phyloP scores from a whole-genome alignment of 2,329 filamentous ascomycete species.

The Exophiala aquamarina region DNA sequence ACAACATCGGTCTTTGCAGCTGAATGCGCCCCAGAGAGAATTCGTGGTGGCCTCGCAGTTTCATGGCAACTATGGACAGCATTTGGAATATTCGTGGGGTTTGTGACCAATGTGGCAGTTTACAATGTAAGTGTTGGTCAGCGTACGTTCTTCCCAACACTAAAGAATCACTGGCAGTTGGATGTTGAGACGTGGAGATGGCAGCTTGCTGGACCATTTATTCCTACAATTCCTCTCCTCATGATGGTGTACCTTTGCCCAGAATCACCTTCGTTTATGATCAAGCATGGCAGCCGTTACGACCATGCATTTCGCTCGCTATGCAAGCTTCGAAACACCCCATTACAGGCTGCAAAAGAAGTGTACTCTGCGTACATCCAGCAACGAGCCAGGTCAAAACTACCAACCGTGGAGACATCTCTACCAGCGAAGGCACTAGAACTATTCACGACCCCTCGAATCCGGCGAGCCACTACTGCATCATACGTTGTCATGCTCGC shows the following conservation, averaged over 20 bases:
- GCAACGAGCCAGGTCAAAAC: constrained; percentile 44
- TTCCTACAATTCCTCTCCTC: constrained; percentile 63
- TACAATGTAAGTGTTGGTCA: constrained; percentile 46
- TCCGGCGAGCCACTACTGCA: constrained; percentile 32
- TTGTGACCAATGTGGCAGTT: constrained; percentile 63
- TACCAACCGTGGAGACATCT: background rate
- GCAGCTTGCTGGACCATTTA: constrained; percentile 64
- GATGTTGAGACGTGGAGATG: constrained; percentile 62
- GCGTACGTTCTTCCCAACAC: background rate
- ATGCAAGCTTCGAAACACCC: constrained; percentile 56
- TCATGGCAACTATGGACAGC: constrained; percentile 54
- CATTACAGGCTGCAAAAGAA: constrained; percentile 57
- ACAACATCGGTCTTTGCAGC: constrained; percentile 51
- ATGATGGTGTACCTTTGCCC: constrained; percentile 61
- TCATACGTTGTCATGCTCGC: constrained; percentile 34
- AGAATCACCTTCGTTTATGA: constrained; percentile 65
- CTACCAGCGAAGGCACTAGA: constrained; percentile 33
- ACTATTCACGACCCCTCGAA: constrained; percentile 34
- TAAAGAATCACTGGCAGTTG: constrained; percentile 9
- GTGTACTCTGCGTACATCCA: constrained; percentile 54
- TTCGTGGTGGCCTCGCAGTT: constrained; percentile 52
- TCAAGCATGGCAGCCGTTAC: constrained; percentile 59
- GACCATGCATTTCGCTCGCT: constrained; percentile 62
- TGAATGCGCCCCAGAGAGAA: constrained; percentile 49
- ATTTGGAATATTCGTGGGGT: constrained; percentile 66